phyloP scores from a whole-genome alignment of 2,329 filamentous ascomycete genomes.

The Botrytis fabae region DNA sequence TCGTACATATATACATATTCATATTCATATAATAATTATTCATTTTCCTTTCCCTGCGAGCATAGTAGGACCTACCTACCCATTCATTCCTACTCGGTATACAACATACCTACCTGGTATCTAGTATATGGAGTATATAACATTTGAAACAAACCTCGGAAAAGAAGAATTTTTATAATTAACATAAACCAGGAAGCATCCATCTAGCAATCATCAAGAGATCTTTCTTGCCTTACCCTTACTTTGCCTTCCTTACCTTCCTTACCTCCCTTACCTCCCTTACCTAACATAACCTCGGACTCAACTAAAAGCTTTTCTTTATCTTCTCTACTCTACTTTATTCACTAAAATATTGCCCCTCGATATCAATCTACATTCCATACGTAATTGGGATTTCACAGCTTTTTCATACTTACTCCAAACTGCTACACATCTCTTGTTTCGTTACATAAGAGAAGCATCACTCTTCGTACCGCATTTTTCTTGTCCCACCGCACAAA shows the following conservation, averaged over 20 bases:
- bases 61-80: background rate
- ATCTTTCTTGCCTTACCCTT: background rate
- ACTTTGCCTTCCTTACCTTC: background rate
- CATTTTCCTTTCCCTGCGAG: background rate
- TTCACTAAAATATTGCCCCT: conserved; percentile 13
- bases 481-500: background rate
- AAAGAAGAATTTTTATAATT: background rate
- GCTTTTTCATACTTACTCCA: background rate
- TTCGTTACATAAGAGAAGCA: conserved; percentile 3
- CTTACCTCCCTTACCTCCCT: background rate
- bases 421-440: background rate
- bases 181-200: background rate
- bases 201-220: background rate
- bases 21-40: background rate
- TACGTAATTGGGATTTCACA: background rate
- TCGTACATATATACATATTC: background rate
- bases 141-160: background rate
- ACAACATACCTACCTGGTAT: background rate
- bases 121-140: background rate
- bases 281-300: background rate
- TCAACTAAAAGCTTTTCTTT: background rate
- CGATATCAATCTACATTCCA: conserved; percentile 10
- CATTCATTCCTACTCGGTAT: background rate
- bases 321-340: background rate
- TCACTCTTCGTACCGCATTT: conserved; percentile 14